Conservation (phyloP, 2,329 filamentous ascomycete genomes). For the Stemphylium lycopersici region DNA sequence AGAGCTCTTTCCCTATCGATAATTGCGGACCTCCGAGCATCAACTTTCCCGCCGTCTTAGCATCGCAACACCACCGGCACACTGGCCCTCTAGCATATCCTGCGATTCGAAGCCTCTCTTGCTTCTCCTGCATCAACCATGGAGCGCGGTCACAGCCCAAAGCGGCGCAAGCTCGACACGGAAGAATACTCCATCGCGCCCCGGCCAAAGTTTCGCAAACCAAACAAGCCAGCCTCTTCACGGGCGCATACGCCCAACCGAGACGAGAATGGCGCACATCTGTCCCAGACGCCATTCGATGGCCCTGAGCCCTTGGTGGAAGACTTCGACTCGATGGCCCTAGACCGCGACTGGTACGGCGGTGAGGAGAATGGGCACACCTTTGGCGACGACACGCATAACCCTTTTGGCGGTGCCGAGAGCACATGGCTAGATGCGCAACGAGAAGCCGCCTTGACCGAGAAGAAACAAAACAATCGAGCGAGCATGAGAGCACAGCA, state of each 20-base stretch:
- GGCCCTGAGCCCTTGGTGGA: slow-evolving; percentile 66
- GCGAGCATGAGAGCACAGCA: slow-evolving; percentile 78
- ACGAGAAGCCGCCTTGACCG: slow-evolving; percentile 72
- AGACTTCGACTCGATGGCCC: slow-evolving; percentile 72
- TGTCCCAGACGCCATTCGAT: slow-evolving; percentile 65
- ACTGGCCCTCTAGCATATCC: not conserved
- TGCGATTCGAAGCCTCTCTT: not conserved
- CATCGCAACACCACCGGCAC: slow-evolving; percentile 2
- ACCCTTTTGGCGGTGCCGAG: slow-evolving; percentile 82
- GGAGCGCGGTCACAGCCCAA: slow-evolving; percentile 60
- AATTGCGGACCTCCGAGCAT: slow-evolving; percentile 32
- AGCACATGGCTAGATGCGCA: slow-evolving; percentile 77
- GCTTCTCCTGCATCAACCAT: slow-evolving; percentile 24
- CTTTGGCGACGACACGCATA: slow-evolving; percentile 90
- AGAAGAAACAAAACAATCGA: slow-evolving; percentile 77
- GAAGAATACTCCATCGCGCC: slow-evolving; percentile 64
- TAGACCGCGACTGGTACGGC: slow-evolving; percentile 93
- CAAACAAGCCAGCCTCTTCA: slow-evolving; percentile 41
- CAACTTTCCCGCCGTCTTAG: slow-evolving; percentile 4
- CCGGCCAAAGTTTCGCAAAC: slow-evolving; percentile 52
- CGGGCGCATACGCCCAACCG: slow-evolving; percentile 45
- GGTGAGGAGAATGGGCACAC: slow-evolving; percentile 85
- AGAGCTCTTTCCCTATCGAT: slow-evolving; percentile 29
- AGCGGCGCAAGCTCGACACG: slow-evolving; percentile 70
- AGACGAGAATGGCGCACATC: slow-evolving; percentile 43